Evolutionary conservation across 306 rosid genomes (phyloP), one percentile per base, ranked within the genome.

Genomic region (Glycyrrhiza uralensis): DNA sequence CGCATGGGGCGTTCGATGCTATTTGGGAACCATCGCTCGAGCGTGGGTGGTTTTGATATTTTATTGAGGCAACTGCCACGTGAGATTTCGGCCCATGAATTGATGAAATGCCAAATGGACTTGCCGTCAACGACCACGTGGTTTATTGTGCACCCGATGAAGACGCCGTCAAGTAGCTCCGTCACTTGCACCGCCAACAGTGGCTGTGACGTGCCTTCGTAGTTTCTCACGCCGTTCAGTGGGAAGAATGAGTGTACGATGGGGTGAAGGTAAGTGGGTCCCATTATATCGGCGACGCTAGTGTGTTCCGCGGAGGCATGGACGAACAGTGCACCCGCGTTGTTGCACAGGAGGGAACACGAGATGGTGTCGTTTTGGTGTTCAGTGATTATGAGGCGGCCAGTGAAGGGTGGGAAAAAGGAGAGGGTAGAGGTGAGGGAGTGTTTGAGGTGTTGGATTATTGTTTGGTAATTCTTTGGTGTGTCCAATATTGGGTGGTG

Each of bases 41-140:
- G 58, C 0, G n/a, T 0, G 1, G 49, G 72, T 1, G n/a, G 65
- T 18, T 50, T 46, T 1, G 56, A 65, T 4, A 61, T 18, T 36
- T 20, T 4, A 0, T n/a, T n/a, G n/a, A n/a, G 5, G 0, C 1
- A 1, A 4, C n/a, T n/a, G n/a, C 42, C 38, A 0, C 71, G 70
- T 2, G 83, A 82, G 59, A 83, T 58, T 44, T 79, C 65, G 3
- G 82, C 60, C 87, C 84, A 83, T 0, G 82, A 71, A 47, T 83
- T 79, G 61, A 83, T 19, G 70, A 80, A 76, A 36, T 66, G 75
- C 85, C 83, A 84, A 22, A 80, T 68, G 5, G 80, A 61, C 0
- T 61, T 55, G 29, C 85, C 87, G 18, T 84, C 87, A 0, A 4
- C 72, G 0, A 65, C 80, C 5, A 47, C 24, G 66, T 80, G 88